Base-by-base conservation (phyloP, 768 basidiomycete genomes). In the Stropharia rugosoannulata region DNA sequence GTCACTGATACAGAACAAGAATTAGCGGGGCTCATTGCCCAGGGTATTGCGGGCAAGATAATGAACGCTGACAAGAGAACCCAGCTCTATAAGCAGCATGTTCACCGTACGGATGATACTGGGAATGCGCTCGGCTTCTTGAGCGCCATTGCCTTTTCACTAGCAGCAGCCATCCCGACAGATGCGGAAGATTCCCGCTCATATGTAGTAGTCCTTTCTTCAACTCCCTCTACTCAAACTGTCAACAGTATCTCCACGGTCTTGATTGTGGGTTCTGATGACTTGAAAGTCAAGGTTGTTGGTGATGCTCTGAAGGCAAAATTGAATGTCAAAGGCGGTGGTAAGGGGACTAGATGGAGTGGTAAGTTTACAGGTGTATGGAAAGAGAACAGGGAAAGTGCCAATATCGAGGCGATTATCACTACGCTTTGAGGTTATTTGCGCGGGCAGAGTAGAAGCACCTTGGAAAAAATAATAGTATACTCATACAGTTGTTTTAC, bases 311-410 rank as follows among this genome's bases (percentile, higher is more conserved):
- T 89, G 41, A 89, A 83, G 66, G 64, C 70, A 4, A 83, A 78
- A 59, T 71, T 88, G 27, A 74, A 75, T 8, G 75, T 88, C 45
- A 93, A 86, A 71, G 91, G 91, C 6, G 91, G 91, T 10, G 89
- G 90, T 4, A 90, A 87, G 64, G 90, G 88, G 1, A 60, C 73
- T 15, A 81, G 80, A 61, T 92, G 90, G 86, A 90, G 89, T 58
- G 90, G 90, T 9, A 87, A 91, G 66, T 80, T 77, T 53, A 75
- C 68, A 6, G 89, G 89, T 0, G 78, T 84, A 12, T 89, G 86
- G 86, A 80, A 78, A 62, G 75, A 73, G 15, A 69, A 58, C 4
- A 75, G 74, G 56, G 83, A 86, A 59, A 70, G 70, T 22, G 62
- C 57, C 8, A 44, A 61, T 1, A 70, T 83, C 3, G 69, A 74